Conservation (phyloP, 1,139 yeast genomes). For the Chernovozyma aurita region DNA sequence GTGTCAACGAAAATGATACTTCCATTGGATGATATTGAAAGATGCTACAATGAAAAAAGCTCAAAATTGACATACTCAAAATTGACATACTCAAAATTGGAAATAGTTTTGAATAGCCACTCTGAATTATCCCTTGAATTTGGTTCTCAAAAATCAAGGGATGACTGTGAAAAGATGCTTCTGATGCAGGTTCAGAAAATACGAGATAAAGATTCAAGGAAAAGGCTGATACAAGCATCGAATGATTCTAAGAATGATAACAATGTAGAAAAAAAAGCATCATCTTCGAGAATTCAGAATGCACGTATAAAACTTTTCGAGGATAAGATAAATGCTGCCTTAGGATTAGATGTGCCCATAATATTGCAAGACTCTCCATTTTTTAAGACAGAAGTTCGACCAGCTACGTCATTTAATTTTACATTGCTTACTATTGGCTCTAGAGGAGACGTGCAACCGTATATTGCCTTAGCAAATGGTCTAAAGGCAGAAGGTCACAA, state of each 20-base stretch:
- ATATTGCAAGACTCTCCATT: slow-evolving; percentile 63
- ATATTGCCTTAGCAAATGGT: slow-evolving; percentile 83
- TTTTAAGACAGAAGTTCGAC: slow-evolving; percentile 47
- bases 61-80: slow-evolving; percentile 51
- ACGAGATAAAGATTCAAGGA: not conserved
- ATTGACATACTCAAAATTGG: slow-evolving; percentile 67
- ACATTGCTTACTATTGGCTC: slow-evolving; percentile 87
- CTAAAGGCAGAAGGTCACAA: slow-evolving; percentile 73
- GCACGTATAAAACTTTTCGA: slow-evolving; percentile 63
- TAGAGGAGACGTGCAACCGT: slow-evolving; percentile 95
- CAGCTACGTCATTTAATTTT: slow-evolving; percentile 52
- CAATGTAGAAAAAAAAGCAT: slow-evolving; percentile 8
- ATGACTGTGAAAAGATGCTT: slow-evolving; percentile 63
- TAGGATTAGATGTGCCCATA: slow-evolving; percentile 64
- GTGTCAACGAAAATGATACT: slow-evolving; percentile 77
- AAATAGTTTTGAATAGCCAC: slow-evolving; percentile 63
- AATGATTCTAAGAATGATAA: not conserved
- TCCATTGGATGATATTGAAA: slow-evolving; percentile 70
- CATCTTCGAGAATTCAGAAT: slow-evolving; percentile 27
- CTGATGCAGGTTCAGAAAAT: slow-evolving; percentile 44
- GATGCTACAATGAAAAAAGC: slow-evolving; percentile 61
- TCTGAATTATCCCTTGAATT: slow-evolving; percentile 78
- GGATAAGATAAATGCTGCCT: slow-evolving; percentile 51
- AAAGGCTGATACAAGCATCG: too few relatives aligned
- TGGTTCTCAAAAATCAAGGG: slow-evolving; percentile 58